phyloP scores from a whole-genome alignment of 306 rosid species.

The Oxytropis ochrocephala region DNA sequence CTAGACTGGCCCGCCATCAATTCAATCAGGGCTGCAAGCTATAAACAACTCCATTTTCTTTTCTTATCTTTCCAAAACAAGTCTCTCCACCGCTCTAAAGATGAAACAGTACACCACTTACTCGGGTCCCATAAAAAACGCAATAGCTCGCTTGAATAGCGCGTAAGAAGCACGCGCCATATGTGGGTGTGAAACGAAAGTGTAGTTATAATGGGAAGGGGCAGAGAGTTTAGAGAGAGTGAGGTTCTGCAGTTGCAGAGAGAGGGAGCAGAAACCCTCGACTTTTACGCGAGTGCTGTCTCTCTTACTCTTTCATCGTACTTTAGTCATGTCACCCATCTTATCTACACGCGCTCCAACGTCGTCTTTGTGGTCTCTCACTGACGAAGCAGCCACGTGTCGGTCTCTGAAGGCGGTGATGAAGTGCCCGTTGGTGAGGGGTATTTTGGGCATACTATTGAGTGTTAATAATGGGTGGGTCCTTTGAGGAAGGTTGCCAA shows the following conservation, averaged over 20 bases:
- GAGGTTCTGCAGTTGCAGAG: not conserved
- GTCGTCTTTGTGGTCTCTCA: no score
- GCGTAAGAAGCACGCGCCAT: not conserved
- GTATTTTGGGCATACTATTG: not conserved
- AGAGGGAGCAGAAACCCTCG: constrained; percentile 30
- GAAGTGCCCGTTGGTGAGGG: not conserved
- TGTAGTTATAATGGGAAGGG: not conserved
- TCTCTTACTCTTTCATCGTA: constrained; percentile 69
- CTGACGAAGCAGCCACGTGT: no score
- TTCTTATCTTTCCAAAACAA: constrained; percentile 14
- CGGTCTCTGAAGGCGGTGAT: not conserved
- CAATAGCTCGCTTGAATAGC: not conserved
- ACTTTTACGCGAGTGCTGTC: constrained; percentile 41
- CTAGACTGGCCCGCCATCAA: no score
- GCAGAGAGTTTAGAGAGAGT: constrained; percentile 19
- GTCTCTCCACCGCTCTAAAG: not conserved
- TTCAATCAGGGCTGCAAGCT: no score
- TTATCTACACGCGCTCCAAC: constrained; percentile 43
- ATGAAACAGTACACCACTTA: not conserved
- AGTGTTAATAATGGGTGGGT: constrained; percentile 6
- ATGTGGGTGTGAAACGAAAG: not conserved
- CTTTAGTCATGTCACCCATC: constrained; percentile 55
- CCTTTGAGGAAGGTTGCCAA: constrained; percentile 54
- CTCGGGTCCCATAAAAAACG: not conserved
- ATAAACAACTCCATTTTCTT: not conserved